Evolutionary conservation across 2,329 filamentous ascomycete species (phyloP), one percentile per base, ranked within the genome.

Genomic region (Neopestalotiopsis clavispora): DNA sequence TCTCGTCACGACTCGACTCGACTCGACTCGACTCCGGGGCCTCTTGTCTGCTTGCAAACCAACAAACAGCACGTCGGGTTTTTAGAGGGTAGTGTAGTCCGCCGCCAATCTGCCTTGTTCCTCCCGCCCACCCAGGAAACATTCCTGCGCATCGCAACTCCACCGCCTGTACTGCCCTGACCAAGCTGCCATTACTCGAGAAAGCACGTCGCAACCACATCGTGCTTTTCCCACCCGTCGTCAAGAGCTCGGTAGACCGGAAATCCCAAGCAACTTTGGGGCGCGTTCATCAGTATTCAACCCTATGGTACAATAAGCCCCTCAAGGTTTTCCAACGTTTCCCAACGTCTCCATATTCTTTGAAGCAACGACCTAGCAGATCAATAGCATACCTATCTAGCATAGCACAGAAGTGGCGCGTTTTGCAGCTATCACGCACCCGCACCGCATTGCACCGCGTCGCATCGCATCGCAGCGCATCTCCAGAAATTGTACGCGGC

Each of bases 401-500:
- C 69, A 70, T 62, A 66, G 69, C 67, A 65, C 70, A 59, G 23
- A 52, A 52, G 45, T 52, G 45, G 45, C 57, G 57, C 69, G 63
- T 66, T 7, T 70, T 64, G 65, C 67, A 67, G 64, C 66, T 59
- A 64, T 57, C 64, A 56, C 66, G 20, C 56, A 23, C 23, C 23
- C 57, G 30, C 40, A 59, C 57, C 62, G 59, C 67, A 65, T 69
- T 70, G 66, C 70, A 70, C 49, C 65, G 66, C 57, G 30, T 59
- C 49, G 20, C 57, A 28, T 59, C 57, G 30, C 40, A 69, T 70
- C 70, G 67, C 40, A 69, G 70, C 70, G 67, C 58, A 69, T 66
- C 45, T n/a, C 45, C 45, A n/a, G 45, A 38, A 60, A 60, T 20
- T 17, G 14, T 13, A 14, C 32, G n/a, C 14, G 23, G 28, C 58